These are phyloP conservation scores for Spathaspora gorwiae DNA, from an alignment of 805 yeast species.

Conservation along the genomic window DNA sequence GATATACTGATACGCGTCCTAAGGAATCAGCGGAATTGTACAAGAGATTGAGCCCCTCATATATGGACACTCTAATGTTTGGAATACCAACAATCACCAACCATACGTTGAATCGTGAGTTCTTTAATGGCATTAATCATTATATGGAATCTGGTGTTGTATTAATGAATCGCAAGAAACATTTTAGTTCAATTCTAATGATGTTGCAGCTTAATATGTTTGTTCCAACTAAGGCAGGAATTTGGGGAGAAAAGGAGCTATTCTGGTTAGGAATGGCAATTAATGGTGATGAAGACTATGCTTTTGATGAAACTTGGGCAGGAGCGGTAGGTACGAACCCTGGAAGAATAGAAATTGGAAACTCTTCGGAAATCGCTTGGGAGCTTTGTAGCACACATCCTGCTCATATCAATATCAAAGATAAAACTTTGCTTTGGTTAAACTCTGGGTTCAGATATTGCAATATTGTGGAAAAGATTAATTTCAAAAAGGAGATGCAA, in stretches of 20 bases:
- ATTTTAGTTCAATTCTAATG: constrained; percentile 22
- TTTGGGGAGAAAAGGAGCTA: constrained; percentile 24
- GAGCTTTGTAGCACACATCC: constrained; percentile 41
- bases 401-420: constrained; percentile 34
- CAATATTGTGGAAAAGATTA: constrained; percentile 23
- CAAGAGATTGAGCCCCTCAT: constrained; percentile 40
- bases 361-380: constrained; percentile 10
- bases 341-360: constrained; percentile 8
- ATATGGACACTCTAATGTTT: constrained; percentile 21
- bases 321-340: constrained; percentile 20
- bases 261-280: constrained; percentile 27
- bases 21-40: constrained; percentile 31
- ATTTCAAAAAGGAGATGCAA: constrained; percentile 28
- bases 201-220: constrained; percentile 26
- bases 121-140: constrained; percentile 27
- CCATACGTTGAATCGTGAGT: constrained; percentile 28
- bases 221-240: constrained; percentile 11
- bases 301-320: constrained; percentile 18
- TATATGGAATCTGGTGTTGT: constrained; percentile 31
- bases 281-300: constrained; percentile 22
- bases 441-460: constrained; percentile 40
- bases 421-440: constrained; percentile 33
- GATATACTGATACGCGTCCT: constrained; percentile 13
- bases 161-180: constrained; percentile 18
- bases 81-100: constrained; percentile 27